phyloP scores from a whole-genome alignment of 2,329 filamentous ascomycete species.

The Colletotrichum navitas region DNA sequence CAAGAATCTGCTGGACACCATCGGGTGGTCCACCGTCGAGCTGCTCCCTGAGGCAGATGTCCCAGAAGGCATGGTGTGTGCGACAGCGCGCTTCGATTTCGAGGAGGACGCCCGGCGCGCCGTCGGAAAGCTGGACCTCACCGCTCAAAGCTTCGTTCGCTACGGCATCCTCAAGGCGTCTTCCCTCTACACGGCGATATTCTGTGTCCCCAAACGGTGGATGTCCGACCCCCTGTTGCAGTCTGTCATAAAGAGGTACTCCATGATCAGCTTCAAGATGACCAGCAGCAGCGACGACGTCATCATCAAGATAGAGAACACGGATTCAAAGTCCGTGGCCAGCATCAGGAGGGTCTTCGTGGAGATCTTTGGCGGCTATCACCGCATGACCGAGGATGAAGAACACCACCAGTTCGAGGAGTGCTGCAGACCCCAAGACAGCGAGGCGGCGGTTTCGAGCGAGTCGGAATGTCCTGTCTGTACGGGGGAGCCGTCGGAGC shows the following conservation, averaged over 20 bases:
- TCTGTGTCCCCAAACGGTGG: background rate
- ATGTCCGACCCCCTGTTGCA: too few species aligned
- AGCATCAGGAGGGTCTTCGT: background rate
- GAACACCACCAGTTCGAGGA: background rate
- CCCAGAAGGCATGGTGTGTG: background rate
- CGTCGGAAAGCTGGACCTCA: background rate
- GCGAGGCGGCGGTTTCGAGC: background rate
- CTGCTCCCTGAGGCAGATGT: too few species aligned
- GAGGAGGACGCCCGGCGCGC: background rate
- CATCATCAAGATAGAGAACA: background rate
- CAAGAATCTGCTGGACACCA: background rate
- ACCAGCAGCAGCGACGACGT: too few species aligned
- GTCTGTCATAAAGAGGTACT: too few species aligned
- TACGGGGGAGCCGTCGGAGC: background rate
- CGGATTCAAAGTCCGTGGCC: background rate
- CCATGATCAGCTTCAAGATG: too few species aligned
- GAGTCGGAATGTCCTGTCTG: background rate
- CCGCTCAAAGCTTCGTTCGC: background rate
- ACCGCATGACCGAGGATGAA: too few species aligned
- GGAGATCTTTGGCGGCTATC: fast-evolving
- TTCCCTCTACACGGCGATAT: background rate
- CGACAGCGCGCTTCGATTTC: background rate
- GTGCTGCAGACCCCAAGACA: background rate
- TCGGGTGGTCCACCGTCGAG: background rate
- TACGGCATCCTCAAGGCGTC: background rate